phyloP scores from a whole-genome alignment of 768 basidiomycete species.

The Mycena haematopus region DNA sequence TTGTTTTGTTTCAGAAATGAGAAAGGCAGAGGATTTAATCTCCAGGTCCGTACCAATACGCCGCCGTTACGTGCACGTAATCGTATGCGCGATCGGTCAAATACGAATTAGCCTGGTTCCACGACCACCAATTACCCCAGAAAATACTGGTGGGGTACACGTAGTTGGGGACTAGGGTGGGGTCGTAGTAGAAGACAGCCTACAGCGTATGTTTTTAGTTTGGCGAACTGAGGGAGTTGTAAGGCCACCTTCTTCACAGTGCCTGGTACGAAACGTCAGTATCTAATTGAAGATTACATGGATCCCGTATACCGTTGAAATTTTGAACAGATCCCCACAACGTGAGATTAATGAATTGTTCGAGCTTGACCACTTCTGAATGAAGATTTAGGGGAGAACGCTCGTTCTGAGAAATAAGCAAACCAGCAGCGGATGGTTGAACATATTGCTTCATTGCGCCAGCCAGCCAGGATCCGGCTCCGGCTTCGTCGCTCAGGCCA shows the following conservation, averaged over 20 bases:
- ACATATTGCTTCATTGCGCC: constrained; percentile 62
- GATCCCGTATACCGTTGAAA: too few species aligned
- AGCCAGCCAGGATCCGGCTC: constrained; percentile 63
- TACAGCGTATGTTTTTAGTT: too few species aligned
- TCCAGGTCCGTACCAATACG: constrained; percentile 45
- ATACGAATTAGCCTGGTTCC: constrained; percentile 55
- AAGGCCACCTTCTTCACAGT: constrained; percentile 64
- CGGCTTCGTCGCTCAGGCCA: constrained; percentile 63
- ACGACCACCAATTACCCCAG: constrained; percentile 67
- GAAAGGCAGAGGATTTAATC: too few species aligned
- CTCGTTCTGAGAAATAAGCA: too few species aligned
- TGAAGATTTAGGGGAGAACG: too few species aligned
- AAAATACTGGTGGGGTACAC: constrained; percentile 54
- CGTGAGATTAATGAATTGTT: constrained; percentile 53
- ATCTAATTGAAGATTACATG: too few species aligned
- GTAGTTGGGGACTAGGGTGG: constrained; percentile 50
- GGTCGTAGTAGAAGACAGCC: constrained; percentile 61
- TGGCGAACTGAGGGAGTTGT: too few species aligned
- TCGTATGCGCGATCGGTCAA: constrained; percentile 60
- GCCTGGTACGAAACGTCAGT: too few species aligned
- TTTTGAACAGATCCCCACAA: constrained; percentile 61
- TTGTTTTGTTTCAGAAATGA: too few species aligned
- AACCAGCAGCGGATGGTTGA: constrained; percentile 51
- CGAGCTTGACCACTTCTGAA: constrained; percentile 56
- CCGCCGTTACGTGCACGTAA: constrained; percentile 55